Evolutionary conservation across 2,329 filamentous ascomycete genomes (phyloP), one percentile per base, ranked within the genome.

Genomic region (Aspergillus bombycis): DNA sequence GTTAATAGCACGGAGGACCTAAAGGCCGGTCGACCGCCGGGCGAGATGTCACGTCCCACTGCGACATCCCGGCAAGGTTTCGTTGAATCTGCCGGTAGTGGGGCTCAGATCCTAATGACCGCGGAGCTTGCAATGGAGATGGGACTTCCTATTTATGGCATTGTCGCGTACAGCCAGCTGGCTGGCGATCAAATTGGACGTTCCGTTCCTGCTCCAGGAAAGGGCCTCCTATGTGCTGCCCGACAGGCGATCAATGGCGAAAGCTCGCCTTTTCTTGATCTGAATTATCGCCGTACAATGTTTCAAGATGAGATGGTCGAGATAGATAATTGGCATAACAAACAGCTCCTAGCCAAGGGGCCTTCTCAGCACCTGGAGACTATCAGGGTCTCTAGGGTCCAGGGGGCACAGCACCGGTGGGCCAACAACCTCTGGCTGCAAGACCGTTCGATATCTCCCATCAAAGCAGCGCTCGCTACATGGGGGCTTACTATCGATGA

Each of bases 381-480:
- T 92, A 64, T 30, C 28, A 5, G 28, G 28, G 28, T 30, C 28
- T 30, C 28, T 30, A 97, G 79, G 91, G 92, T 81, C 93, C 93
- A 81, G 92, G 63, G 97, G 68, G 91, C 94, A 23, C 86, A 96
- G 64, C 89, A 88, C 79, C 96, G 92, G 80, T 88, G 96, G 73
- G 94, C 94, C 76, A 97, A 97, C 85, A 92, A 91, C 80, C 97
- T 97, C 86, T 97, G 94, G 93, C 96, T 94, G 84, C 89, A 91
- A 73, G 93, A 97, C 76, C 83, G 92, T 53, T 89, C 88, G 73
- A 97, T 97, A 74, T 93, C 94, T 72, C 94, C 94, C 73, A 88
- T 98, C 45, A 92, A 93, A 77, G 94, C 94, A 79, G 92, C 94
- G 62, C 87, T 98, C 64, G 94, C 94, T 48, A 97, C 93, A 10